These are phyloP conservation scores for Penicillium turbatum DNA, from an alignment of 495 filamentous ascomycete species.

Conservation along the genomic window DNA sequence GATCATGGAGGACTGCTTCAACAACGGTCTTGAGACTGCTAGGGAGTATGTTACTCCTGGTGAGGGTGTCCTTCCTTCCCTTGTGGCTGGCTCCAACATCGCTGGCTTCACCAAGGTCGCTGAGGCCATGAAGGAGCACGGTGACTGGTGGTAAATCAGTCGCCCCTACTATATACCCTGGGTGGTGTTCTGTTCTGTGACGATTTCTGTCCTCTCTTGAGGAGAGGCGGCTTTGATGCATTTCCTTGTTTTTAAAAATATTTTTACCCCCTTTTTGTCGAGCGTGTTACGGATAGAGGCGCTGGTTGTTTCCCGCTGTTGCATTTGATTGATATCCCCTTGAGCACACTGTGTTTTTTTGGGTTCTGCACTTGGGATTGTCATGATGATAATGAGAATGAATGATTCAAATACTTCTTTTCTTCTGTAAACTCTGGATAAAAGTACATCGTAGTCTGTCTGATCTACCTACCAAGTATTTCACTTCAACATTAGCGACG, in stretches of 20 bases:
- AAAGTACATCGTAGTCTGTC: no score
- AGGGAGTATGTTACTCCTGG: conserved; percentile 73
- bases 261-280: conserved; percentile 20
- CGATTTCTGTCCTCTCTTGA: conserved; percentile 12
- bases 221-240: conserved; percentile 19
- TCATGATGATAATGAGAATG: conserved; percentile 32
- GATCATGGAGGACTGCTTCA: conserved; percentile 94
- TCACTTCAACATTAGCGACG: no score
- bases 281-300: conserved; percentile 42
- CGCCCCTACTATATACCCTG: conserved; percentile 1
- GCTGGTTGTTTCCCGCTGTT: conserved; percentile 30
- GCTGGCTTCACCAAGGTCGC: conserved; percentile 97
- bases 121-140: conserved; percentile 90
- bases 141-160: conserved; percentile 81
- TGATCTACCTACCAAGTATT: no score
- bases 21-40: conserved; percentile 84
- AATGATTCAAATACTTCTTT: conserved; percentile 7
- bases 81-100: conserved; percentile 94
- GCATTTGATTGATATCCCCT: conserved; percentile 32
- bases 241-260: conserved; percentile 17
- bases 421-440: neutral
- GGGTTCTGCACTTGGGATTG: conserved; percentile 17
- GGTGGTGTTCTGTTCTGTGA: conserved; percentile 9
- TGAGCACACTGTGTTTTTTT: conserved; percentile 21
- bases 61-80: conserved; percentile 80